phyloP scores from a whole-genome alignment of 768 basidiomycete species.

The Tephrocybe rancida region DNA sequence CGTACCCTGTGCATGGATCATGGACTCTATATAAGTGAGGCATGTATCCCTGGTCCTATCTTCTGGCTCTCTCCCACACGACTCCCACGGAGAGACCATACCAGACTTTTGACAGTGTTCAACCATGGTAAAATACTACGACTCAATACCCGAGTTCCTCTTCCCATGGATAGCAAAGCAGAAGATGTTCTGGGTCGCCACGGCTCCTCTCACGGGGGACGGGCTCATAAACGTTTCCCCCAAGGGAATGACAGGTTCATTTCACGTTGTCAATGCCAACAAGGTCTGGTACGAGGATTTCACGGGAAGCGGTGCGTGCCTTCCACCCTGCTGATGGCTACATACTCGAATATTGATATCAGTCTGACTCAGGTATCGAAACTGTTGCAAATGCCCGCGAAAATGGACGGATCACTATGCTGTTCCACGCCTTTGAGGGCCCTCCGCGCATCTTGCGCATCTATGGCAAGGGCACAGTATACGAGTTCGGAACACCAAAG shows the following conservation, averaged over 20 bases:
- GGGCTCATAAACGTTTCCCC: conserved; percentile 73
- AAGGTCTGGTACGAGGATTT: conserved; percentile 77
- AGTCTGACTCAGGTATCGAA: conserved; percentile 33
- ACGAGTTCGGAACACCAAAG: conserved; percentile 66
- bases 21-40: background rate
- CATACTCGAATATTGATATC: background rate
- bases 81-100: background rate
- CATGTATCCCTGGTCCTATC: background rate
- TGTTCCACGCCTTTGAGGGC: conserved; percentile 67
- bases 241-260: conserved; percentile 61
- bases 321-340: background rate
- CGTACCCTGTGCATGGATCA: too few relatives aligned
- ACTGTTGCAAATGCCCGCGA: conserved; percentile 56
- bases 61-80: background rate
- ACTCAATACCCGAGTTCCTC: conserved; percentile 55
- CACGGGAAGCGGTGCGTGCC: conserved; percentile 61
- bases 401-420: conserved; percentile 60
- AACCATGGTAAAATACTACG: conserved; percentile 59
- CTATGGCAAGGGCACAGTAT: conserved; percentile 61
- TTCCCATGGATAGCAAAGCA: conserved; percentile 62
- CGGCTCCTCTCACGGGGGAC: conserved; percentile 55
- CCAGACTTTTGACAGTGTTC: background rate
- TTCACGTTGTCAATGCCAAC: conserved; percentile 56
- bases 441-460: conserved; percentile 58
- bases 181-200: conserved; percentile 73